These are phyloP conservation scores for Cordyceps tenuipes DNA, from an alignment of 2,329 filamentous ascomycete species.

Conservation along the genomic window DNA sequence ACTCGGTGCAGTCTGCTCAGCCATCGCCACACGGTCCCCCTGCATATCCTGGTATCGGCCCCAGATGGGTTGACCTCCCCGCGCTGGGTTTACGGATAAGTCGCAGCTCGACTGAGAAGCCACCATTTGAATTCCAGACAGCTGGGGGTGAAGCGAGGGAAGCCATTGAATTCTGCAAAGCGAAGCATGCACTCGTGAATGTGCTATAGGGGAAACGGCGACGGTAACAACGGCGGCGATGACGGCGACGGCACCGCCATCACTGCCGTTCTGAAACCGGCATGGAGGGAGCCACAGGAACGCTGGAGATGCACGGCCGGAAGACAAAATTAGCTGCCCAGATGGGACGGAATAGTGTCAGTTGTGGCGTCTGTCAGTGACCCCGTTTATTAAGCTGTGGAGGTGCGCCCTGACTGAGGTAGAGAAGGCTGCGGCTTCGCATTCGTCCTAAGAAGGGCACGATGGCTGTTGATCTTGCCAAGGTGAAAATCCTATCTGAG, in stretches of 20 bases:
- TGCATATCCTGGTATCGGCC: background rate
- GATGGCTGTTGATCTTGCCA: background rate
- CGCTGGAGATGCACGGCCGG: background rate
- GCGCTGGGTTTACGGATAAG: background rate
- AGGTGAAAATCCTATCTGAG: background rate
- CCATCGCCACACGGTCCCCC: background rate
- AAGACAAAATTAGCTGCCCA: background rate
- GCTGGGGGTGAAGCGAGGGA: background rate
- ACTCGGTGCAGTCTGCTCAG: background rate
- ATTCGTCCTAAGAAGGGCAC: background rate
- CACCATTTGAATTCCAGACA: background rate
- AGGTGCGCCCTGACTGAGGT: background rate
- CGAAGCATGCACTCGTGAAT: too few relatives aligned
- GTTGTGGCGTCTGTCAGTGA: constrained; percentile 9
- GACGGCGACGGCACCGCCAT: background rate
- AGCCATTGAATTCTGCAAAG: background rate
- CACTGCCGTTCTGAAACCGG: constrained; percentile 1
- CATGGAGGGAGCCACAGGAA: background rate
- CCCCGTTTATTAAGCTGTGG: background rate
- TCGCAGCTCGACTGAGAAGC: background rate
- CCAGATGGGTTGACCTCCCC: too few relatives aligned
- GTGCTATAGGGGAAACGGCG: too few relatives aligned
- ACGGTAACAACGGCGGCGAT: too few relatives aligned
- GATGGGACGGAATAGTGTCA: constrained; percentile 5
- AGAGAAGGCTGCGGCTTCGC: background rate